Conservation (phyloP, 148 eudicot species). For the Polygonum maritimum region DNA sequence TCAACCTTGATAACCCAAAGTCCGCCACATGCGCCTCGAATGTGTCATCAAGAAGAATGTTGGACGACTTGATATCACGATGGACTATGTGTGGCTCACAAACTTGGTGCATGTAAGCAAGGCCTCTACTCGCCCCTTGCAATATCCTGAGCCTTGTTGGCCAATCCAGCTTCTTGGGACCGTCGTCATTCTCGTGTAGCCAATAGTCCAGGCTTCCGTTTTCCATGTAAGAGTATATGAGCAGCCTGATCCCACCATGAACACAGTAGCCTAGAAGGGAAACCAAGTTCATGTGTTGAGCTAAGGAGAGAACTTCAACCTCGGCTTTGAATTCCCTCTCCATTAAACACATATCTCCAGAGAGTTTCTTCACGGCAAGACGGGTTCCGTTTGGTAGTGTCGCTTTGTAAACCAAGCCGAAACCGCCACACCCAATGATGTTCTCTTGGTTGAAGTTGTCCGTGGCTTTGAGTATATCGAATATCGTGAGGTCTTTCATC, state of each 20-base stretch:
- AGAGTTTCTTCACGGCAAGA: conserved; percentile 81
- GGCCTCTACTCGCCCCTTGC: conserved; percentile 65
- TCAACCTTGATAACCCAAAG: conserved; percentile 76
- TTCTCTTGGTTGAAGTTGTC: conserved; percentile 79
- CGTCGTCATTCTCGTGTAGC: conserved; percentile 79
- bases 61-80: conserved; percentile 88
- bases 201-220: conserved; percentile 94
- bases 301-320: conserved; percentile 77
- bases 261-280: conserved; percentile 79
- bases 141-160: conserved; percentile 60
- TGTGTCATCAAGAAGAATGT: conserved; percentile 78
- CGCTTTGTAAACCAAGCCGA: conserved; percentile 90
- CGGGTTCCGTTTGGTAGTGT: conserved; percentile 53
- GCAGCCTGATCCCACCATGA: conserved; percentile 60
- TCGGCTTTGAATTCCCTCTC: conserved; percentile 92
- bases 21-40: conserved; percentile 90
- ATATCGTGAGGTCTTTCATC: conserved; percentile 46
- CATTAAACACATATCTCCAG: conserved; percentile 89
- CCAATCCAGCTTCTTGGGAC: conserved; percentile 71
- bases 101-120: conserved; percentile 84
- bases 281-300: conserved; percentile 76
- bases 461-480: conserved; percentile 69
- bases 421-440: conserved; percentile 91
- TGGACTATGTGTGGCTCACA: conserved; percentile 94
- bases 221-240: conserved; percentile 85